phyloP scores from a whole-genome alignment of 192 early-diverging fungal genomes.

The Kickxella alabastrina region DNA sequence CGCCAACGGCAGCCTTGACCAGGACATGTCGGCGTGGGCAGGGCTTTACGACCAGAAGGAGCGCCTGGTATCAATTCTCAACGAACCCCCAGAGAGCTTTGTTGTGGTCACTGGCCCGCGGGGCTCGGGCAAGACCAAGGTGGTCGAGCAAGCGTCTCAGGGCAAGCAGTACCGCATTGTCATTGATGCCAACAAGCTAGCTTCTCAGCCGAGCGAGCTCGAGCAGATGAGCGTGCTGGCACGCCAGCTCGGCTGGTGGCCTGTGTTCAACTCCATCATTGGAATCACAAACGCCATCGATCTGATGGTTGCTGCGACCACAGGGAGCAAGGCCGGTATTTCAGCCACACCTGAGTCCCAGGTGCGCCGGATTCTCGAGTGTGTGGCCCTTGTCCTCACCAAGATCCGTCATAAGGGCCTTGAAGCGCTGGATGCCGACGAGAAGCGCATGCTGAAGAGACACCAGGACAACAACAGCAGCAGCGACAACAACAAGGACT shows the following conservation, averaged over 20 bases:
- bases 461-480: background rate
- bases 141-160: slow-evolving; percentile 69
- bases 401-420: slow-evolving; percentile 45
- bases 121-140: slow-evolving; percentile 73
- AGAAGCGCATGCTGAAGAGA: slow-evolving; percentile 24
- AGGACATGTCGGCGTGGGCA: slow-evolving; percentile 36
- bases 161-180: slow-evolving; percentile 69
- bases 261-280: slow-evolving; percentile 79
- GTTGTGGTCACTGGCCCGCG: slow-evolving; percentile 79
- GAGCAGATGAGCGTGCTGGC: slow-evolving; percentile 75
- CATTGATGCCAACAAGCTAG: slow-evolving; percentile 77
- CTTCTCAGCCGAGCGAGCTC: slow-evolving; percentile 64
- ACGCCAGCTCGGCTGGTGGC: slow-evolving; percentile 86
- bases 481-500: background rate
- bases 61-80: slow-evolving; percentile 43
- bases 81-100: slow-evolving; percentile 70
- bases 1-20: background rate
- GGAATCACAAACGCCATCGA: slow-evolving; percentile 73
- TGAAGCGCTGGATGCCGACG: slow-evolving; percentile 28
- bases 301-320: slow-evolving; percentile 79
- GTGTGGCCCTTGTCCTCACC: slow-evolving; percentile 67
- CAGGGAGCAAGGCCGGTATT: slow-evolving; percentile 83
- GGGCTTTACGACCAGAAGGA: slow-evolving; percentile 42
- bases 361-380: slow-evolving; percentile 80
- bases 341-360: slow-evolving; percentile 80